Conservation (phyloP, 768 basidiomycete genomes). For the Panellus pusillus region DNA sequence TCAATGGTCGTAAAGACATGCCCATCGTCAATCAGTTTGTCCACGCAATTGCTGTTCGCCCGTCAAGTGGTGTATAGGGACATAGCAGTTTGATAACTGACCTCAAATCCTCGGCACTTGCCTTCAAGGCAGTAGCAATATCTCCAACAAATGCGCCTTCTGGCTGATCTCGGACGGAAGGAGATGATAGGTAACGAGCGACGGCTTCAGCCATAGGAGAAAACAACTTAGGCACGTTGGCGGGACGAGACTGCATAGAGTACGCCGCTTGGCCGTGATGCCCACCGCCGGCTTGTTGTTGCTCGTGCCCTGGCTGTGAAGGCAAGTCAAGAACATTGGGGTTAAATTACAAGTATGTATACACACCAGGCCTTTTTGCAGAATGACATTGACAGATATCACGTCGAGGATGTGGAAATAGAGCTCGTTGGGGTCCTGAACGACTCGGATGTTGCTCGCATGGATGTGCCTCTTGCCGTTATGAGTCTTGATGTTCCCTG, state of each 20-base stretch:
- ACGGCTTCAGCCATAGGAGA: conserved; percentile 24
- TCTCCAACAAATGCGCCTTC: conserved; percentile 77
- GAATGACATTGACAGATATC: conserved; percentile 63
- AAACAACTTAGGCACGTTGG: conserved; percentile 17
- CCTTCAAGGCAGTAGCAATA: conserved; percentile 67
- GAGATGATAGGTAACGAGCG: conserved; percentile 46
- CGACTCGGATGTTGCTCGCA: conserved; percentile 66
- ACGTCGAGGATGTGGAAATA: conserved; percentile 81
- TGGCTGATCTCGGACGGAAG: conserved; percentile 33
- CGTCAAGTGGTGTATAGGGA: background rate
- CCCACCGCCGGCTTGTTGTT: background rate
- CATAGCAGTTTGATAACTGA: conserved; percentile 27
- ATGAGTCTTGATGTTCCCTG: conserved; percentile 82
- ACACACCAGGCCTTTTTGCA: conserved; percentile 68
- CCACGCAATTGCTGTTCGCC: conserved; percentile 61
- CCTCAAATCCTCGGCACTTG: conserved; percentile 65
- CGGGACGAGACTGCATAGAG: conserved; percentile 27
- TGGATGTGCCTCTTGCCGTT: conserved; percentile 81
- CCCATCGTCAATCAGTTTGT: conserved; percentile 78
- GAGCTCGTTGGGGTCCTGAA: conserved; percentile 73
- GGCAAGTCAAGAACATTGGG: background rate
- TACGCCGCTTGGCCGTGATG: conserved; percentile 30
- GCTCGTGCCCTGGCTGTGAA: conserved; percentile 7
- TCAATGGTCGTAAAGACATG: conserved; percentile 78
- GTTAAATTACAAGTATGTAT: background rate